Evolutionary conservation across 225 moss, liverwort and hornwort genomes (phyloP).

Genomic region (Straminergon stramineum): DNA sequence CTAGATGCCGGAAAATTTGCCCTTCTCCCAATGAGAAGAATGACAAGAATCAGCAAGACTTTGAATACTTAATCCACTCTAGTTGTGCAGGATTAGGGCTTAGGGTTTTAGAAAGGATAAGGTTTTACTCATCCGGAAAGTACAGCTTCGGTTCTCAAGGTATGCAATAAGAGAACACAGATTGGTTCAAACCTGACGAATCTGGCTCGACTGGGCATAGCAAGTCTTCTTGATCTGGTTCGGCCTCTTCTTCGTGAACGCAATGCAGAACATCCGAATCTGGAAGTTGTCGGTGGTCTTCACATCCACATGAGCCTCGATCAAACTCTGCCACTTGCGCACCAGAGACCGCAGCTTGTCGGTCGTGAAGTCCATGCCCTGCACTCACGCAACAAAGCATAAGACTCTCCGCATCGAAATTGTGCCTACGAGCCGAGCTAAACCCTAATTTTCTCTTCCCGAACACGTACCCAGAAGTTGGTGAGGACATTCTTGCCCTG

Average conservation of each 20-base stretch:
- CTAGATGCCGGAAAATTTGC: not conserved
- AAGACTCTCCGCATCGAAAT: not conserved
- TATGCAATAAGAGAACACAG: not conserved
- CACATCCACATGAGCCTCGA: conserved; percentile 53
- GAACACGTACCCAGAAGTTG: conserved; percentile 53
- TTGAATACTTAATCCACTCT: not conserved
- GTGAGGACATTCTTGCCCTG: conserved; percentile 80
- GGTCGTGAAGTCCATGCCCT: conserved; percentile 60
- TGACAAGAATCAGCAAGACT: not conserved
- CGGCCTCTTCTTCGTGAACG: conserved; percentile 55
- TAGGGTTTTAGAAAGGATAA: not conserved
- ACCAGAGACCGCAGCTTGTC: conserved; percentile 58
- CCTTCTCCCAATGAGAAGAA: not conserved
- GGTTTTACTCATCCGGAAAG: not conserved
- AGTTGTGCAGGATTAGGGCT: not conserved
- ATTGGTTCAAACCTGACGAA: conserved; percentile 25
- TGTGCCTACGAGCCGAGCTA: not conserved
- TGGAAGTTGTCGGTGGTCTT: conserved; percentile 53
- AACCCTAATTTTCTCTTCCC: not conserved
- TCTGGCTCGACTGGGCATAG: conserved; percentile 46
- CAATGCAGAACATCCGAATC: conserved; percentile 51
- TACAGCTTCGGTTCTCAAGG: not conserved
- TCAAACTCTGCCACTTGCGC: conserved; percentile 61
- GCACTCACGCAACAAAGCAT: not conserved
- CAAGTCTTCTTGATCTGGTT: conserved; percentile 55